A percentile compares a stretch with the other conserved stretches of the same genome.
Conservation (phyloP, 495 filamentous ascomycete genomes). For the Aspergillus incahuasiensis region DNA sequence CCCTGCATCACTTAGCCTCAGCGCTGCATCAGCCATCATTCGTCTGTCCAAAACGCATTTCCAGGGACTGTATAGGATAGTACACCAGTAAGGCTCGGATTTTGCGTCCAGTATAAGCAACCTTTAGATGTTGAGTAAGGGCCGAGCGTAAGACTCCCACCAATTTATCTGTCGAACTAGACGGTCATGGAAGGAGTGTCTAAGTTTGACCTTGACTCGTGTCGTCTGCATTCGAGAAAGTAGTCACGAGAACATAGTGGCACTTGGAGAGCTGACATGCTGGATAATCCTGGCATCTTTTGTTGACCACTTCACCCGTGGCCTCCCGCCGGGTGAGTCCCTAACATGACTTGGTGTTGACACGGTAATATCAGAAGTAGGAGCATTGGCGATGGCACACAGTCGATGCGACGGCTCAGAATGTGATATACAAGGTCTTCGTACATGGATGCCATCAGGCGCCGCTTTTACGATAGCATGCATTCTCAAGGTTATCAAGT, state of each 20-base stretch:
- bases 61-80: neutral
- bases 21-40: too few relatives aligned
- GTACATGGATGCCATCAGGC: neutral
- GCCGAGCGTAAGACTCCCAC: neutral
- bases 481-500: slow-evolving; percentile 56
- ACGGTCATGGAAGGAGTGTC: neutral
- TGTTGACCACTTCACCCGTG: neutral
- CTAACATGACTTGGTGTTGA: neutral
- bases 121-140: neutral
- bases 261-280: neutral
- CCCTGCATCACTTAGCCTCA: too few relatives aligned
- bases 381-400: neutral
- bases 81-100: neutral
- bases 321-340: neutral
- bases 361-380: neutral
- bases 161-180: neutral
- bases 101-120: neutral
- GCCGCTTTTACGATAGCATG: slow-evolving; percentile 44
- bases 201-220: neutral
- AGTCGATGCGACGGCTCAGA: neutral
- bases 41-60: too few relatives aligned
- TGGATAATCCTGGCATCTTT: neutral
- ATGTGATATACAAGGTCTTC: neutral
- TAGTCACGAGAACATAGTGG: neutral
- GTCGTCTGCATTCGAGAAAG: neutral